phyloP scores from a whole-genome alignment of 2,329 filamentous ascomycete genomes.

The Polychaeton citri region DNA sequence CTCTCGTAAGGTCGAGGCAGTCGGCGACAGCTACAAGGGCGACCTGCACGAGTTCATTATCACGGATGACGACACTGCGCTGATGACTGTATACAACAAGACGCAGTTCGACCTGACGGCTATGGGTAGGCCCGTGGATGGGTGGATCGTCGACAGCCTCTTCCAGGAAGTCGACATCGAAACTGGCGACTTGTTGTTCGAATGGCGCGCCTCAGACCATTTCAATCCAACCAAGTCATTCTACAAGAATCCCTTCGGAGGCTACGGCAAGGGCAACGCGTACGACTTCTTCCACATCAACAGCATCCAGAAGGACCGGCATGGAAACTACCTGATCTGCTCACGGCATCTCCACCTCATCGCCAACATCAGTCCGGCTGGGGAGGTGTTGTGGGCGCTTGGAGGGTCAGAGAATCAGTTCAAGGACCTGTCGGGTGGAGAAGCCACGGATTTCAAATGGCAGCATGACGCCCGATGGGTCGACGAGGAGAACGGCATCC shows the following conservation, averaged over 20 bases:
- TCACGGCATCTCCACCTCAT: conserved; percentile 30
- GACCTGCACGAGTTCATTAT: conserved; percentile 34
- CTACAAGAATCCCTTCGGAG: conserved; percentile 26
- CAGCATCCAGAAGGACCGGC: conserved; percentile 35
- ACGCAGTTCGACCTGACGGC: conserved; percentile 14
- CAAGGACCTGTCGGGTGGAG: conserved; percentile 27
- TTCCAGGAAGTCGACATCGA: conserved; percentile 33
- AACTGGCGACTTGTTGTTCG: conserved; percentile 26
- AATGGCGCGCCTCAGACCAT: conserved; percentile 27
- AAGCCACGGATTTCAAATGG: conserved; percentile 21
- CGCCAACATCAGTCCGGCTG: conserved; percentile 31
- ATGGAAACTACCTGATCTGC: conserved; percentile 36
- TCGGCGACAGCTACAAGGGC: conserved; percentile 17
- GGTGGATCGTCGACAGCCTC: conserved; percentile 31
- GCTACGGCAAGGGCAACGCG: conserved; percentile 18
- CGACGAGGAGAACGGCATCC: conserved; percentile 3
- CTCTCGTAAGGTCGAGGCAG: conserved; percentile 14
- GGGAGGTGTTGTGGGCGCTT: conserved; percentile 38
- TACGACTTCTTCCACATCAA: conserved; percentile 41
- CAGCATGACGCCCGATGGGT: conserved; percentile 4
- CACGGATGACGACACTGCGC: conserved; percentile 26
- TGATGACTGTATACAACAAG: conserved; percentile 31
- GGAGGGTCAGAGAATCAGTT: conserved; percentile 35
- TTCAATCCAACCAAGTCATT: conserved; percentile 18
- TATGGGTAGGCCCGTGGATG: conserved; percentile 15